A percentile compares a stretch with the other conserved stretches of the same genome.
Evolutionary conservation across 345 rosid species (phyloP).

Genomic region (Syzygium aqueum): DNA sequence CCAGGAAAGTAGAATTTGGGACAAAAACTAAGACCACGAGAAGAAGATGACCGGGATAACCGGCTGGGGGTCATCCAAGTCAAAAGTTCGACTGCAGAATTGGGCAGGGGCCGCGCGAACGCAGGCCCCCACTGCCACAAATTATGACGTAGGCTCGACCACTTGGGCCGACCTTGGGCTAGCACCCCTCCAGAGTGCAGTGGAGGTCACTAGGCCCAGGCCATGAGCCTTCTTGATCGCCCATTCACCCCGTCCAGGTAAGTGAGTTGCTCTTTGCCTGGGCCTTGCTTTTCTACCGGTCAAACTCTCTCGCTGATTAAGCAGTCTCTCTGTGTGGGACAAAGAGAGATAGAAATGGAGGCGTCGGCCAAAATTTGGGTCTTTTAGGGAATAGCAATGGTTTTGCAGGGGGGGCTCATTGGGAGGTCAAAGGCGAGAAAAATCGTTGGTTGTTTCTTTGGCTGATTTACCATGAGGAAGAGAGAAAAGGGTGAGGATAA

Average conservation of each 20-base stretch:
- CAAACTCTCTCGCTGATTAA: background rate
- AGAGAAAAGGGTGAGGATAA: background rate
- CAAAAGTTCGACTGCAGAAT: rapidly evolving
- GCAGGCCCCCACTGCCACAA: background rate
- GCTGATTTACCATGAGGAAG: background rate
- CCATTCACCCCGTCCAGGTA: background rate
- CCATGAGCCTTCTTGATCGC: background rate
- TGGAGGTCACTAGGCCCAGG: slow-evolving; percentile 9
- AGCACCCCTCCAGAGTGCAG: slow-evolving; percentile 5
- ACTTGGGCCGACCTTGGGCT: background rate
- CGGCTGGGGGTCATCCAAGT: rapidly evolving
- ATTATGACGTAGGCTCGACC: background rate
- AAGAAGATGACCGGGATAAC: rapidly evolving
- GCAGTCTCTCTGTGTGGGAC: background rate
- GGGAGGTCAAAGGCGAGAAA: background rate
- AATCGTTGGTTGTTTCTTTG: background rate
- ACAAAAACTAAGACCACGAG: background rate
- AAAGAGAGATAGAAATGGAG: background rate
- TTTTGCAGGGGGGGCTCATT: background rate
- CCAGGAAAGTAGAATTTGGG: background rate
- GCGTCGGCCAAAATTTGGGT: background rate
- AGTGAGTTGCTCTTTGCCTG: rapidly evolving
- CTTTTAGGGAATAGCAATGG: background rate
- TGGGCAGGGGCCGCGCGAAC: background rate
- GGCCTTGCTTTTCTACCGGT: background rate